phyloP scores from a whole-genome alignment of 257 asterid genomes.

The Oldenlandia corymbosa region DNA sequence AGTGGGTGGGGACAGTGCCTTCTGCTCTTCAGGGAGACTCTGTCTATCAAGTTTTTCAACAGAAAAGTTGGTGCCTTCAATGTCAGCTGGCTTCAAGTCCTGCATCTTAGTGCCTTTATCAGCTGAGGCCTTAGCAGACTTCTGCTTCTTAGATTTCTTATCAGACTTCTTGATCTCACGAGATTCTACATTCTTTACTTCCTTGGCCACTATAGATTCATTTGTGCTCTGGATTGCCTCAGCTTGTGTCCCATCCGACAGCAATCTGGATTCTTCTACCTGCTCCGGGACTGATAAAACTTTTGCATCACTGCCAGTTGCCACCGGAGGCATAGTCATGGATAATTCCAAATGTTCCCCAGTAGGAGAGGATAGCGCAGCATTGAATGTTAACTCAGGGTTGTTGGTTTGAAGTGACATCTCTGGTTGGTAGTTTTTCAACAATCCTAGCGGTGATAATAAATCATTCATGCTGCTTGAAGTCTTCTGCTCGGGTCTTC shows the following conservation, averaged over 20 bases:
- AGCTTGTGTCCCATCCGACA: constrained; percentile 24
- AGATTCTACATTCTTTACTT: constrained; percentile 41
- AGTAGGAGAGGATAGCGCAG: constrained; percentile 25
- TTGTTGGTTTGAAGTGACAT: constrained; percentile 29
- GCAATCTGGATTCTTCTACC: constrained; percentile 24
- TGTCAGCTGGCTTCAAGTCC: constrained; percentile 37
- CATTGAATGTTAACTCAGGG: constrained; percentile 22
- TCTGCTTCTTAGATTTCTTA: constrained; percentile 85
- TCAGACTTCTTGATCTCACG: constrained; percentile 58
- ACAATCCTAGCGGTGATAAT: constrained; percentile 21
- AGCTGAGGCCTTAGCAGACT: constrained; percentile 53
- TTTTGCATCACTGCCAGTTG: constrained; percentile 16
- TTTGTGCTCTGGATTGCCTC: constrained; percentile 27
- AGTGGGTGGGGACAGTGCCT: constrained; percentile 13
- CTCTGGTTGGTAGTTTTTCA: constrained; percentile 21
- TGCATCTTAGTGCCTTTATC: constrained; percentile 41
- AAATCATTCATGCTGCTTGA: constrained; percentile 28
- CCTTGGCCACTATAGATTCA: constrained; percentile 41
- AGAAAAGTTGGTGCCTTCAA: constrained; percentile 26
- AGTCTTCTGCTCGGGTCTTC: constrained; percentile 25
- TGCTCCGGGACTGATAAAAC: constrained; percentile 21
- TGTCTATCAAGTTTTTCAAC: constrained; percentile 30
- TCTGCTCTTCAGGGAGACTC: constrained; percentile 25
- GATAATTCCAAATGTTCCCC: constrained; percentile 30
- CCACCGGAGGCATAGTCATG: constrained; percentile 25